Conservation (phyloP, 2,329 filamentous ascomycete genomes). For the Colletotrichum sojae region DNA sequence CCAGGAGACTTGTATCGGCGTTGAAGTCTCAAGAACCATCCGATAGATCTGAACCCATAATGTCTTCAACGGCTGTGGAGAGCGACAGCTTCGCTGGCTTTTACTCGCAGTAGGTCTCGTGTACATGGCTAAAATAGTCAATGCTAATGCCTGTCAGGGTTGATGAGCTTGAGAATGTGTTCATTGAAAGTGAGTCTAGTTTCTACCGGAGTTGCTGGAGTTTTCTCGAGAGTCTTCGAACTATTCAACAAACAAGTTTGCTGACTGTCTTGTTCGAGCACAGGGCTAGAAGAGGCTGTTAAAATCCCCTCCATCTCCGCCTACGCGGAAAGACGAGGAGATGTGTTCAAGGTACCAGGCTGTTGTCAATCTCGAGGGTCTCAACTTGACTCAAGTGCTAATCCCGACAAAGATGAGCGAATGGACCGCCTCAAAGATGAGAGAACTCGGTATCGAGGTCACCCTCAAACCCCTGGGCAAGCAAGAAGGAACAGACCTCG, state of each 20-base stretch:
- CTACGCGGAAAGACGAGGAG: slow-evolving; percentile 87
- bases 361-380: background rate
- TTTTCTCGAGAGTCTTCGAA: background rate
- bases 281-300: slow-evolving; percentile 83
- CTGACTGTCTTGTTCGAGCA: background rate
- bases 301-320: slow-evolving; percentile 97
- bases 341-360: slow-evolving; percentile 79
- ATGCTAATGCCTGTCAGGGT: slow-evolving; percentile 8
- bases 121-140: background rate
- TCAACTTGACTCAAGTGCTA: too few relatives aligned
- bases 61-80: background rate
- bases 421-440: slow-evolving; percentile 88
- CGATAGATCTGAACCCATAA: background rate
- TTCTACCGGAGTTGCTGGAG: too few relatives aligned
- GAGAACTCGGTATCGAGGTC: slow-evolving; percentile 87
- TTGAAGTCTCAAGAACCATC: background rate
- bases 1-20: background rate
- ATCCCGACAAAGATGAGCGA: slow-evolving; percentile 79
- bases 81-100: background rate
- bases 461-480: slow-evolving; percentile 90
- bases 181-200: slow-evolving; percentile 25
- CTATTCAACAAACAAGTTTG: background rate
- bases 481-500: slow-evolving; percentile 90
- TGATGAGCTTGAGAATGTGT: slow-evolving; percentile 25
- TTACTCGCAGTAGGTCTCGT: background rate